Evolutionary conservation across 2,329 filamentous ascomycete genomes (phyloP), one percentile per base, ranked within the genome.

Genomic region (Penicillium janthinellum): DNA sequence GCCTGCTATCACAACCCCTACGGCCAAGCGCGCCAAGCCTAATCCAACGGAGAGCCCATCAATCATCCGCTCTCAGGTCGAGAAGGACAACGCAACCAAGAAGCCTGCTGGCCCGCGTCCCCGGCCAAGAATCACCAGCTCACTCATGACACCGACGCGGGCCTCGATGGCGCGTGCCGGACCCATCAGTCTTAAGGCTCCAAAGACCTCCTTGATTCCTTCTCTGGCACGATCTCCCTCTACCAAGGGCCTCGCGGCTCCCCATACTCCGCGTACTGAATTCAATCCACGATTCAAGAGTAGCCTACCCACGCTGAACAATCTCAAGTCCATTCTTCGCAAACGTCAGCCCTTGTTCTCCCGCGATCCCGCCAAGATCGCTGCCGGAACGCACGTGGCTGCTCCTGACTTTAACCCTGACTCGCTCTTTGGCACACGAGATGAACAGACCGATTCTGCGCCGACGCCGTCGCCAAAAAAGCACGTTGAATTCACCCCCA

Each of bases 401-500:
- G 71, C 74, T 41, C 75, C 75, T 17, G 71, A 75, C 47, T 78
- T 77, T 65, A 73, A 76, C 42, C 72, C 83, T 12, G 80, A 86
- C 35, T 86, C 85, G 67, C 78, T 81, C 22, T 72, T 87, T 35
- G 60, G 54, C 20, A 71, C 67, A 42, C 64, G 75, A 12, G 69
- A 68, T 20, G 67, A 70, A 28, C 54, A 59, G 11, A 67, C 70
- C 17, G 72, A 72, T 20, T 60, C 68, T 5, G 69, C 82, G 17
- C 87, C 86, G 5, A 91, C 89, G 1, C 90, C 89, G 7, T 87
- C 88, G 35, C 84, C 87, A 25, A 90, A 87, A 74, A 96, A 96
- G 79, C 88, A 86, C 57, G 91, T 96, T 38, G 88, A 90, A 53
- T 96, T 96, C 70, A 92, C 90, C 0, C 88, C 88, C 0, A 87